phyloP scores from a whole-genome alignment of 345 rosid species.

The Citrus reticulata region DNA sequence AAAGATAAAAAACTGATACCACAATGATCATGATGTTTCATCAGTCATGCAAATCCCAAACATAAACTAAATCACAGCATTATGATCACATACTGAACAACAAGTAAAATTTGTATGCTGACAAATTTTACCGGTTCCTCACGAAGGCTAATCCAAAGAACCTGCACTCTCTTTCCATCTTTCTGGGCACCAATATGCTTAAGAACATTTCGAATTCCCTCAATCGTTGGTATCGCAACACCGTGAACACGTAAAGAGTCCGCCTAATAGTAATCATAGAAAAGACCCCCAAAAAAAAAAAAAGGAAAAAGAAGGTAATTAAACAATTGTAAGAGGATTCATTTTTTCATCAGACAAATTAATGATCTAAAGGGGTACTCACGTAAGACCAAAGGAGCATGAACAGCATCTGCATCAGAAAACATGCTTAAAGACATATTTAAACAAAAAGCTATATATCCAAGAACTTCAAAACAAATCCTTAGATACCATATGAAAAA shows the following conservation, averaged over 20 bases:
- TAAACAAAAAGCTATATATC: not conserved
- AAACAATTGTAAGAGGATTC: not conserved
- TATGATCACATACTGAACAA: not conserved
- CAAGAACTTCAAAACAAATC: not conserved
- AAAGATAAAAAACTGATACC: not conserved
- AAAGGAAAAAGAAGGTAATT: not conserved
- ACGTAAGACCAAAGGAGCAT: conserved; percentile 3
- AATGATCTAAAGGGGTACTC: conserved; percentile 4
- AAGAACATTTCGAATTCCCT: conserved; percentile 84
- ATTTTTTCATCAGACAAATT: not conserved
- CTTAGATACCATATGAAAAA: not conserved
- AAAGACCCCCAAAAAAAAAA: not conserved
- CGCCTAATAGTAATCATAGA: conserved; percentile 45
- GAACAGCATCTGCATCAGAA: conserved; percentile 9
- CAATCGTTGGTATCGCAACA: conserved; percentile 85
- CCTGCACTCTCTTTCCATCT: conserved; percentile 50
- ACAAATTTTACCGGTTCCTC: conserved; percentile 79
- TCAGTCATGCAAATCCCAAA: not conserved
- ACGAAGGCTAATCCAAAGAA: conserved; percentile 93
- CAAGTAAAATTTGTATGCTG: not conserved
- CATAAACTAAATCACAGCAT: not conserved
- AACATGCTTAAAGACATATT: not conserved
- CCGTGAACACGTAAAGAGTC: conserved; percentile 80
- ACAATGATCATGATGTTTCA: not conserved
- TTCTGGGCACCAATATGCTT: conserved; percentile 73